Percentiles rank a stretch among this genome's conserved stretches.
Conservation (phyloP, 805 yeast genomes). For the Ogataea parapolymorpha region DNA sequence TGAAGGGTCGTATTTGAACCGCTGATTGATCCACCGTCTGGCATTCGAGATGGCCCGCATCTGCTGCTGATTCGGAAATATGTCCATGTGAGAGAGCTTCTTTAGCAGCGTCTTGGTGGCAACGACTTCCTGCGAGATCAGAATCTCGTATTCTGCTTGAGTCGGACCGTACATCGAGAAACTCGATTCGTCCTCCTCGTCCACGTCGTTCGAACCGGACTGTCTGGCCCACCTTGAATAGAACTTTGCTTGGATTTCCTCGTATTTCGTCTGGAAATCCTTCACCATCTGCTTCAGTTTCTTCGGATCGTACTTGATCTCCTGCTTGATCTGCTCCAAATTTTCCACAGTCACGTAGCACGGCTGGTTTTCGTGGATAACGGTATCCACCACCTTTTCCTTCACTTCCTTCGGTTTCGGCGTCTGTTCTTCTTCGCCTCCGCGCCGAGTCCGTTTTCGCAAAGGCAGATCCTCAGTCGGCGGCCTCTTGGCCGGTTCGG, state of each 20-base stretch:
- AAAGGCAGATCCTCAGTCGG: conserved; percentile 3
- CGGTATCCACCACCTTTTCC: conserved; percentile 5
- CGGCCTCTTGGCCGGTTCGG: conserved; percentile 4
- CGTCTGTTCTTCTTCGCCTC: conserved; percentile 4
- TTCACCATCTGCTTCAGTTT: conserved; percentile 13
- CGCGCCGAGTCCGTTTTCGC: conserved; percentile 10
- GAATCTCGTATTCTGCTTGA: conserved; percentile 30
- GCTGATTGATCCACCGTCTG: conserved; percentile 32
- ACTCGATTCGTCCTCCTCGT: conserved; percentile 19
- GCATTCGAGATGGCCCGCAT: conserved; percentile 32
- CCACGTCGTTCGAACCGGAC: conserved; percentile 5
- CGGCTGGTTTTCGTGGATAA: conserved; percentile 9
- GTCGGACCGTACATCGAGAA: conserved; percentile 34
- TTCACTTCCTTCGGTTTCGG: conserved; percentile 6
- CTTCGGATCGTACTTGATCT: conserved; percentile 12
- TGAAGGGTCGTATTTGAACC: conserved; percentile 24
- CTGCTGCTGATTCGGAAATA: conserved; percentile 27
- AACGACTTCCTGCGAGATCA: conserved; percentile 25
- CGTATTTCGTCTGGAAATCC: conserved; percentile 21
- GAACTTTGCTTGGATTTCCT: conserved; percentile 22
- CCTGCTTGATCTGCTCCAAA: conserved; percentile 12
- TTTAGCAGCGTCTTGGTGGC: conserved; percentile 27
- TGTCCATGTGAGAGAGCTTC: conserved; percentile 23
- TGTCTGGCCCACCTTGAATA: conserved; percentile 26
- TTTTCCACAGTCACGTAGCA: conserved; percentile 24